Evolutionary conservation across 768 basidiomycete genomes (phyloP).

Genomic region (Rhizopogon vulgaris): DNA sequence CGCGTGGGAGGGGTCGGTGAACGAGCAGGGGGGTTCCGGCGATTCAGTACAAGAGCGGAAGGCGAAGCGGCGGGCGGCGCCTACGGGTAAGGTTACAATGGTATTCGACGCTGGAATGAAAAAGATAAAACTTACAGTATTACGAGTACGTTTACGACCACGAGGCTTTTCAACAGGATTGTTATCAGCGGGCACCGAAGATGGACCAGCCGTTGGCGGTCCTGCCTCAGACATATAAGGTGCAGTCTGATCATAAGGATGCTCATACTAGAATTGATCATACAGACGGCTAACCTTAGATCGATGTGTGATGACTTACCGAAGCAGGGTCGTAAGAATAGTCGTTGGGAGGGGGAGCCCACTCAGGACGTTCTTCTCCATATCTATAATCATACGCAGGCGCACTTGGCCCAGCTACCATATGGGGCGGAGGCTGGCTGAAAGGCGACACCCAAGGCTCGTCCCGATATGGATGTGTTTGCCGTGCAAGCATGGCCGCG

Average conservation of each 20-base stretch:
- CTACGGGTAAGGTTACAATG: constrained; percentile 25
- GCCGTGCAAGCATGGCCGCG: constrained; percentile 41
- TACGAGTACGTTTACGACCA: constrained; percentile 65
- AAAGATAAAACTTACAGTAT: constrained; percentile 35
- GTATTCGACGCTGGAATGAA: neutral
- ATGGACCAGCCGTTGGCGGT: constrained; percentile 38
- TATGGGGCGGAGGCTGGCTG: constrained; percentile 41
- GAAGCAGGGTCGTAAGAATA: constrained; percentile 50
- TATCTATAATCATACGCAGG: constrained; percentile 55
- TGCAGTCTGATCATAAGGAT: constrained; percentile 49
- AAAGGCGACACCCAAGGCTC: constrained; percentile 54
- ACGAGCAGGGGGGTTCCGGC: constrained; percentile 59
- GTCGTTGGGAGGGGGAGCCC: constrained; percentile 39
- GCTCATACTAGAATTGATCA: constrained; percentile 39
- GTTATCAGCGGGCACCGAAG: constrained; percentile 22
- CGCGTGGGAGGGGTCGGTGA: constrained; percentile 81
- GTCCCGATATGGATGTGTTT: constrained; percentile 39
- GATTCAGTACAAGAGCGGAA: constrained; percentile 59
- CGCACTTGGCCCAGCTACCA: constrained; percentile 39
- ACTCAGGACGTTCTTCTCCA: constrained; percentile 47
- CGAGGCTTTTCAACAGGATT: constrained; percentile 40
- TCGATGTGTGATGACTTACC: constrained; percentile 28
- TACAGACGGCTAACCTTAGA: neutral
- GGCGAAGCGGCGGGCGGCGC: constrained; percentile 61
- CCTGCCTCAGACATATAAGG: constrained; percentile 52